Evolutionary conservation across 2,329 filamentous ascomycete genomes (phyloP).

Genomic region (Colletotrichum neosansevieriae): DNA sequence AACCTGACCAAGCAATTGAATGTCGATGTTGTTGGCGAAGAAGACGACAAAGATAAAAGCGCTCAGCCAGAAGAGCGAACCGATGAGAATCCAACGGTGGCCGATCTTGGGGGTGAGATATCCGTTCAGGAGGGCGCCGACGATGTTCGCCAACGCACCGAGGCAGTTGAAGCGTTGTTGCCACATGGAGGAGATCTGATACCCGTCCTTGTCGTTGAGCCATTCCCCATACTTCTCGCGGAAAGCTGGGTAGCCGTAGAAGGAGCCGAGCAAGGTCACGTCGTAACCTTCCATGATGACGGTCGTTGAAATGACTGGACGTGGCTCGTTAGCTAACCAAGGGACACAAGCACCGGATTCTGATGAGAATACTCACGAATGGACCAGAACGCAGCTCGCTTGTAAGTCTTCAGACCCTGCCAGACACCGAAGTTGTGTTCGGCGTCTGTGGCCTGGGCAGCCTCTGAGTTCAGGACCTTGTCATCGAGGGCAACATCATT

Average conservation of each 20-base stretch:
- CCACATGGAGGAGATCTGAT: conserved; percentile 64
- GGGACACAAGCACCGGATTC: too few relatives aligned
- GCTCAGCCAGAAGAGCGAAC: conserved; percentile 54
- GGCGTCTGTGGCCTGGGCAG: conserved; percentile 50
- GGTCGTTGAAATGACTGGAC: conserved; percentile 56
- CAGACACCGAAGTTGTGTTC: conserved; percentile 52
- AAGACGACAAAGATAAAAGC: conserved; percentile 62
- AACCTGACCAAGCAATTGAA: conserved; percentile 59
- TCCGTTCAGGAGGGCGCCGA: conserved; percentile 57
- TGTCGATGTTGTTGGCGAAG: conserved; percentile 58
- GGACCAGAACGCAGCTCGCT: conserved; percentile 55
- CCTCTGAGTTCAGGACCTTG: conserved; percentile 53
- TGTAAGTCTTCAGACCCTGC: conserved; percentile 55
- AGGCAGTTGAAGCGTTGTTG: conserved; percentile 60
- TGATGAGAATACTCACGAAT: conserved; percentile 47
- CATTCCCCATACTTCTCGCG: conserved; percentile 55
- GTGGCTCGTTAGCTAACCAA: background rate
- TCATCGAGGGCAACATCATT: conserved; percentile 51
- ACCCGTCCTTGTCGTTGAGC: conserved; percentile 50
- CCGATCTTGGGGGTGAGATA: conserved; percentile 57
- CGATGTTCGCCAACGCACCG: conserved; percentile 51
- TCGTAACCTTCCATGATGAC: conserved; percentile 67
- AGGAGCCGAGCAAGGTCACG: conserved; percentile 58
- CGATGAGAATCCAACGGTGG: conserved; percentile 58
- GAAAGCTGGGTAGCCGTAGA: conserved; percentile 58